Evolutionary conservation across 257 asterid species (phyloP).

Genomic region (Datura wrightii): DNA sequence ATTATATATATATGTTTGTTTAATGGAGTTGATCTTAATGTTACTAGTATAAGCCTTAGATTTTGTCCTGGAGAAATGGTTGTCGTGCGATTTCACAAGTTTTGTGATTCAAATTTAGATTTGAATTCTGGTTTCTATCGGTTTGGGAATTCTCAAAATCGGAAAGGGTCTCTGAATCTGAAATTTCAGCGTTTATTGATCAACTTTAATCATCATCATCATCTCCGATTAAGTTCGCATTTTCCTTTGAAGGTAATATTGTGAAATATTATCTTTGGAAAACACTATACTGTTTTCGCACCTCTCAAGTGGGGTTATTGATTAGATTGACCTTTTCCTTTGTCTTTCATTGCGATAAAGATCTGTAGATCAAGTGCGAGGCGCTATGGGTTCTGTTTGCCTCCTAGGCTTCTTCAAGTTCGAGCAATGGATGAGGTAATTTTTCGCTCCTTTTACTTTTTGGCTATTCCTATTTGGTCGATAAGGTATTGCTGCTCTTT

Average conservation of each 20-base stretch:
- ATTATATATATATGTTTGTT: background rate
- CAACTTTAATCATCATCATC: constrained; percentile 35
- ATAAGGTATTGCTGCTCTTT: background rate
- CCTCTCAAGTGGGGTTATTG: constrained; percentile 30
- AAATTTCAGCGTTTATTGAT: constrained; percentile 41
- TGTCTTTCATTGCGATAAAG: constrained; percentile 32
- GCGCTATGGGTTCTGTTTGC: constrained; percentile 46
- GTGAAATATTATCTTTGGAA: background rate
- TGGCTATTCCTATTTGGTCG: background rate
- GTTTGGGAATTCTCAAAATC: constrained; percentile 36
- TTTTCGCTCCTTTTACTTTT: background rate
- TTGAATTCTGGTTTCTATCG: constrained; percentile 37
- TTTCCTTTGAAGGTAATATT: constrained; percentile 52
- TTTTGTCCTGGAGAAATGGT: background rate
- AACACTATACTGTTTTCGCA: background rate
- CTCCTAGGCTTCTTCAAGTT: constrained; percentile 46
- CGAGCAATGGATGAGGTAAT: constrained; percentile 69
- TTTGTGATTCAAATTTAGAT: constrained; percentile 35
- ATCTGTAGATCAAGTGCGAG: constrained; percentile 48
- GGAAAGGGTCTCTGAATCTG: constrained; percentile 36
- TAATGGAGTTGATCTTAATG: background rate
- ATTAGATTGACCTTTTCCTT: background rate
- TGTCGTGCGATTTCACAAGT: constrained; percentile 56
- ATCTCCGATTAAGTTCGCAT: constrained; percentile 30
- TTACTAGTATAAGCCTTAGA: background rate